Evolutionary conservation across 2,329 filamentous ascomycete genomes (phyloP), one percentile per base, ranked within the genome.

Genomic region (Aspergillus sp.): DNA sequence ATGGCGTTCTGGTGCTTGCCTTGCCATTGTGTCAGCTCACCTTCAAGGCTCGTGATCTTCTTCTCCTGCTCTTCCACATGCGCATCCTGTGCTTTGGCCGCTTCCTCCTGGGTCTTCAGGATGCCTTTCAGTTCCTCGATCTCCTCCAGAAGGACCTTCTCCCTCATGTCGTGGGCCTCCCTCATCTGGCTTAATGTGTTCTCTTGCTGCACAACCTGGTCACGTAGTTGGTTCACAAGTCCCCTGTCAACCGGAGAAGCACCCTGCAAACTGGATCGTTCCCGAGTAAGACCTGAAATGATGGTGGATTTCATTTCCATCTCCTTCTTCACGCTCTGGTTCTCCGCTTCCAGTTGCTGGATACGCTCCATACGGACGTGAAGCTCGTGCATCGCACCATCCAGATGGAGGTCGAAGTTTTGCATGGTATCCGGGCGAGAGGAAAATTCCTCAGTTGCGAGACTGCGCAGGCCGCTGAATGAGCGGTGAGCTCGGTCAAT

Each of bases 301-400:
- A 99, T 93, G 30, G 91, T 90, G 81, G 93, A 92, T 83, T 99
- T 99, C 61, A 85, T 88, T 71, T 99, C 95, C 89, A 98, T 96
- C 74, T 99, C 95, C 78, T 92, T 96, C 79, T 91, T 95, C 20
- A 92, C 85, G 4, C 86, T 87, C 24, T 87, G 81, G 56, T 97
- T 85, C 65, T 96, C 93, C 5, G 87, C 86, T 74, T 99, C 95
- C 13, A 99, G 81, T 66, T 93, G 88, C 69, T 96, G 90, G 53
- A 97, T 93, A 26, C 93, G 87, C 72, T 98, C 93, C 39, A 93
- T 93, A 42, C 93, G 87, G 9, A 83, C 83, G 63, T 96, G 89
- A 34, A 99, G 81, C 71, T 99, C 95, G 66, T 95, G 90, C 87
- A 97, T 93, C 57, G 93, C 91, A 2, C 91, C 85, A 68, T 95